These are phyloP conservation scores for Fusarium nodosum DNA, from an alignment of 2,329 filamentous ascomycete species.

Conservation along the genomic window DNA sequence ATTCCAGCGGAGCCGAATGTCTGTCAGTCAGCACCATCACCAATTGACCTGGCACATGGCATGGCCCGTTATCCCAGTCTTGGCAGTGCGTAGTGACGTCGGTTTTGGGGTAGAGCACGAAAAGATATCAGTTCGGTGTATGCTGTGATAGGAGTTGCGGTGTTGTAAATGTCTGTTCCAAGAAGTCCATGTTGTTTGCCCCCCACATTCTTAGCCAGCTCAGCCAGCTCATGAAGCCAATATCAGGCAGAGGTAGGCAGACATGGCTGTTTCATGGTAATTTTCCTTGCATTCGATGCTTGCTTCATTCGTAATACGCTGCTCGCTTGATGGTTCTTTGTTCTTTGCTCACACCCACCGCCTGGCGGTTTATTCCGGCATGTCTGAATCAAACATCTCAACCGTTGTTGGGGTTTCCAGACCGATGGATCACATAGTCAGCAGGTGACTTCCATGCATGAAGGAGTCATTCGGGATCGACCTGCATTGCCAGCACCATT, in stretches of 20 bases:
- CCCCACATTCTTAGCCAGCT: conserved; percentile 32
- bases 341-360: conserved; percentile 24
- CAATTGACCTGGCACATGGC: conserved; percentile 43
- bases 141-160: conserved; percentile 41
- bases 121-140: conserved; percentile 38
- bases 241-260: conserved; percentile 17
- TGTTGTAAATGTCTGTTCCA: conserved; percentile 31
- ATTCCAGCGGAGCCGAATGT: conserved; percentile 37
- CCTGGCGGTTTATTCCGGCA: conserved; percentile 10
- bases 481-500: conserved; percentile 48
- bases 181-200: conserved; percentile 17
- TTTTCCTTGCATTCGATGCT: conserved; percentile 26
- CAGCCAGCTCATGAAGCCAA: conserved; percentile 27
- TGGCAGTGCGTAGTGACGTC: conserved; percentile 49
- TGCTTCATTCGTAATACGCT: conserved; percentile 29
- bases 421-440: conserved; percentile 44
- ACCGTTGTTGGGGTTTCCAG: conserved; percentile 24
- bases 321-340: conserved; percentile 28
- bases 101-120: conserved; percentile 39
- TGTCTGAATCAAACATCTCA: conserved; percentile 25
- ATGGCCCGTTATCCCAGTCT: conserved; percentile 38
- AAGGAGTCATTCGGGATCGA: conserved; percentile 48
- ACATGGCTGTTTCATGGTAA: conserved; percentile 17
- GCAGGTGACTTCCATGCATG: conserved; percentile 45
- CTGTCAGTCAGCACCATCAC: conserved; percentile 26